A percentile compares a stretch with the other conserved stretches of the same genome.
These are phyloP conservation scores for Pyricularia sp. DNA, from an alignment of 2,329 filamentous ascomycete genomes.

Conservation along the genomic window DNA sequence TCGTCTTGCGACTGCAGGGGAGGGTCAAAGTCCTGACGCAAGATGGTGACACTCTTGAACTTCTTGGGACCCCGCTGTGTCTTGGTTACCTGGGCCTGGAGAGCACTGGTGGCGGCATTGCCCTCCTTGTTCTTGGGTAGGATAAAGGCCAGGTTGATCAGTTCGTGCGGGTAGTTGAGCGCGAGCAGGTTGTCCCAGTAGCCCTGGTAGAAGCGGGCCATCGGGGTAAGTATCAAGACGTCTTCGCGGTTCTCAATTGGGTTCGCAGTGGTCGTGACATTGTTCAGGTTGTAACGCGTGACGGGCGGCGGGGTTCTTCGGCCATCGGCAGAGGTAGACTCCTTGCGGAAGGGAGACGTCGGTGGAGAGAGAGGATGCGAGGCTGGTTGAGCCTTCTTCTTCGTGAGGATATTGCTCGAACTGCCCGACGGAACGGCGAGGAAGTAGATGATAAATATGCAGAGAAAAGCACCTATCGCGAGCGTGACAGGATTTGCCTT, in stretches of 20 bases:
- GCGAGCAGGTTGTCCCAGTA: conserved; percentile 92
- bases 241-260: conserved; percentile 72
- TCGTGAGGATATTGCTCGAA: conserved; percentile 15
- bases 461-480: conserved; percentile 56
- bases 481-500: conserved; percentile 68
- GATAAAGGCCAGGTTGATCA: conserved; percentile 93
- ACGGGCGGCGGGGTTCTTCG: conserved; percentile 63
- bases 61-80: conserved; percentile 74
- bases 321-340: conserved; percentile 34
- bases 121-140: conserved; percentile 88
- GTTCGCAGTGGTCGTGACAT: conserved; percentile 68
- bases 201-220: conserved; percentile 81
- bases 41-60: conserved; percentile 87
- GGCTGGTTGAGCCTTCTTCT: not conserved
- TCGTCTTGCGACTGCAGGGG: conserved; percentile 72
- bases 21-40: conserved; percentile 87
- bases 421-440: conserved; percentile 38
- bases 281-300: conserved; percentile 87
- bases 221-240: conserved; percentile 81
- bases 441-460: conserved; percentile 58
- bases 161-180: conserved; percentile 79
- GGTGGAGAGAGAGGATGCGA: conserved; percentile 57
- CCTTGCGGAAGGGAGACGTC: conserved; percentile 61
- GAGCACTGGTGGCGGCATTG: conserved; percentile 66
- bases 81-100: conserved; percentile 75